Evolutionary conservation across 2,329 filamentous ascomycete genomes (phyloP).

Genomic region (Fusarium dimerum): DNA sequence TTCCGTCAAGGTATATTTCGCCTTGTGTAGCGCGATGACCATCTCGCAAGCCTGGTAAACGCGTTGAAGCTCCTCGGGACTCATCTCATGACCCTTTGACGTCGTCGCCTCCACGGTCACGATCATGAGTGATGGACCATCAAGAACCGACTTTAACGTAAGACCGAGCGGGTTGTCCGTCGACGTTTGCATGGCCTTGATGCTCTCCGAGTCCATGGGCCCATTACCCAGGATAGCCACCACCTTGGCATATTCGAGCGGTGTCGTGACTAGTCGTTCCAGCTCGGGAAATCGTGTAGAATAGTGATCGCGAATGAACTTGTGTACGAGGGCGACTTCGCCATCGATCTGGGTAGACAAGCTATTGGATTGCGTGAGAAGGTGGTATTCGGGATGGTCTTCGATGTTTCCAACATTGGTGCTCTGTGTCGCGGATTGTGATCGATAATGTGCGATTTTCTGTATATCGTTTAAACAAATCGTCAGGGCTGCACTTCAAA

Average conservation of each 20-base stretch:
- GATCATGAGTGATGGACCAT: conserved; percentile 90
- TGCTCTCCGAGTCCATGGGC: conserved; percentile 77
- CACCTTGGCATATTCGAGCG: conserved; percentile 92
- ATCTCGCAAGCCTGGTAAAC: conserved; percentile 82
- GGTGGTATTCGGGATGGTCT: conserved; percentile 87
- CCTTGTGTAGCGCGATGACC: conserved; percentile 82
- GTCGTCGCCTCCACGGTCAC: conserved; percentile 94
- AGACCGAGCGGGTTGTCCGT: conserved; percentile 76
- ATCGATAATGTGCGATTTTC: conserved; percentile 80
- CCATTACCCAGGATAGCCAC: conserved; percentile 92
- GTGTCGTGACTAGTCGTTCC: conserved; percentile 85
- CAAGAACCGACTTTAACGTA: conserved; percentile 77
- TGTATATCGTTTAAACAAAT: conserved; percentile 49
- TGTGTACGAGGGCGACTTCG: conserved; percentile 91
- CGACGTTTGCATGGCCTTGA: conserved; percentile 76
- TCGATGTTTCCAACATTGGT: conserved; percentile 79
- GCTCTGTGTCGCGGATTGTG: conserved; percentile 64
- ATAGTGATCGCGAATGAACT: conserved; percentile 95
- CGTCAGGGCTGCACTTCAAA: conserved; percentile 68
- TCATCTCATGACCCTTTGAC: conserved; percentile 78
- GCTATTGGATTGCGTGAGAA: conserved; percentile 84
- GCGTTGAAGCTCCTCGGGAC: conserved; percentile 69
- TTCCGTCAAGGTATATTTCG: conserved; percentile 83
- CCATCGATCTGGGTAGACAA: conserved; percentile 91
- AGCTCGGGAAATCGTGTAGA: conserved; percentile 91